Conservation (phyloP, 371 early-diverging fungal species). For the Rhizopus stolonifer region DNA sequence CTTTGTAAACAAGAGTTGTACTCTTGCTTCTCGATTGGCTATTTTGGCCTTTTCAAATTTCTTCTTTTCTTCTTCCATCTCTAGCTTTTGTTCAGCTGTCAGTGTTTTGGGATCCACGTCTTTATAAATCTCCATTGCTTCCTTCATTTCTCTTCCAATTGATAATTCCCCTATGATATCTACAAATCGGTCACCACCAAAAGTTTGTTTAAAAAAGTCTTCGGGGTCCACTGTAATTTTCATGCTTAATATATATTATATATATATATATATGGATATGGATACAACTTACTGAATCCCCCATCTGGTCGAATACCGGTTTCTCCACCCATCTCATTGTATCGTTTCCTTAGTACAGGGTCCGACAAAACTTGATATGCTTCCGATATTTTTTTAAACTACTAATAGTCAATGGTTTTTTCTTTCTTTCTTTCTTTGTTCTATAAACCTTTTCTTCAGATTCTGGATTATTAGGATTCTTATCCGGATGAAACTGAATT, state of each 20-base stretch:
- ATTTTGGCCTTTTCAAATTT: slow-evolving; percentile 44
- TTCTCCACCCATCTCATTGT: slow-evolving; percentile 78
- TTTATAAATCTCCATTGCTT: slow-evolving; percentile 67
- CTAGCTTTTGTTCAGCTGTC: slow-evolving; percentile 63
- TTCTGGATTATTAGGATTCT: slow-evolving; percentile 77
- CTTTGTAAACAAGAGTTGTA: slow-evolving; percentile 69
- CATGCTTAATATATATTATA: too few species aligned
- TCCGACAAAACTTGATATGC: slow-evolving; percentile 91
- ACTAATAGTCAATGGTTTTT: too few species aligned
- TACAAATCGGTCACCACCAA: slow-evolving; percentile 93
- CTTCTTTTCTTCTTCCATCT: slow-evolving; percentile 48
- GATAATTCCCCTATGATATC: slow-evolving; percentile 96
- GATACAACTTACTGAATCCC: slow-evolving; percentile 66
- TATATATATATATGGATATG: too few species aligned
- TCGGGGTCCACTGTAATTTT: slow-evolving; percentile 82
- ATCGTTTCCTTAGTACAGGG: slow-evolving; percentile 75
- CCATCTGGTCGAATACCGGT: slow-evolving; percentile 64
- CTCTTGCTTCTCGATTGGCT: slow-evolving; percentile 67
- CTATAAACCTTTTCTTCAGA: slow-evolving; percentile 91
- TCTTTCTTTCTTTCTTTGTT: too few species aligned
- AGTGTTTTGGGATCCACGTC: slow-evolving; percentile 45
- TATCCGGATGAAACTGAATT: slow-evolving; percentile 95
- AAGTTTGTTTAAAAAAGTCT: slow-evolving; percentile 91
- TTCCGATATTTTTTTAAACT: slow-evolving; percentile 89
- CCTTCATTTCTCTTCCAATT: slow-evolving; percentile 86